Percentiles rank a stretch among this genome's conserved stretches.
Evolutionary conservation across 1,284 basidiomycete species (phyloP).

Genomic region (Pascua sp.): DNA sequence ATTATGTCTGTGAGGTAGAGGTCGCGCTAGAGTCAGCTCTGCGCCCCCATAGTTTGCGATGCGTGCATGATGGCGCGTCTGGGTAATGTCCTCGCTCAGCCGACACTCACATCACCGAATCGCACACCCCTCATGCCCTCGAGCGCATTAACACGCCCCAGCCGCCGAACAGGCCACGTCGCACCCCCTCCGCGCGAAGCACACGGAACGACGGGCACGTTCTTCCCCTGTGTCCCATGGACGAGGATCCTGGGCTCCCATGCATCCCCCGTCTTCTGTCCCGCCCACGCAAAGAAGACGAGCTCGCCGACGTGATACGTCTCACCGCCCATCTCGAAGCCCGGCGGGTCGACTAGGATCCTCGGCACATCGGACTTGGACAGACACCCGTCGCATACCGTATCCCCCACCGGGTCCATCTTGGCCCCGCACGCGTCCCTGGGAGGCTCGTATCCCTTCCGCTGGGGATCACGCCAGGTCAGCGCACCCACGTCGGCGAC

Average conservation of each 20-base stretch:
- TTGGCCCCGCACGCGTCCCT: not conserved
- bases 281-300: constrained; percentile 16
- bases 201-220: not conserved
- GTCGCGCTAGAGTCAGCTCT: constrained; percentile 10
- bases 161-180: not conserved
- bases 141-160: not conserved
- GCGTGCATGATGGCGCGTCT: too few relatives aligned
- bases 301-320: constrained; percentile 21
- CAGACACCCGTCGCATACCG: constrained; percentile 7
- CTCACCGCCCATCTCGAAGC: constrained; percentile 1
- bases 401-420: not conserved
- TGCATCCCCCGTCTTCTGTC: constrained; percentile 5
- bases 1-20: constrained; percentile 2
- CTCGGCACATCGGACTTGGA: not conserved
- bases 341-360: not conserved
- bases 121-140: not conserved
- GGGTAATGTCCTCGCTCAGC: too few relatives aligned
- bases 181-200: not conserved
- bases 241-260: constrained; percentile 20
- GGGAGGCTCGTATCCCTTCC: not conserved
- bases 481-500: not conserved
- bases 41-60: too few relatives aligned
- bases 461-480: not conserved
- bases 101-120: too few relatives aligned
- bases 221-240: not conserved